Percentiles rank a stretch among this genome's conserved stretches.
Conservation (phyloP, 805 yeast genomes). For the Wickerhamiella parazyma region DNA sequence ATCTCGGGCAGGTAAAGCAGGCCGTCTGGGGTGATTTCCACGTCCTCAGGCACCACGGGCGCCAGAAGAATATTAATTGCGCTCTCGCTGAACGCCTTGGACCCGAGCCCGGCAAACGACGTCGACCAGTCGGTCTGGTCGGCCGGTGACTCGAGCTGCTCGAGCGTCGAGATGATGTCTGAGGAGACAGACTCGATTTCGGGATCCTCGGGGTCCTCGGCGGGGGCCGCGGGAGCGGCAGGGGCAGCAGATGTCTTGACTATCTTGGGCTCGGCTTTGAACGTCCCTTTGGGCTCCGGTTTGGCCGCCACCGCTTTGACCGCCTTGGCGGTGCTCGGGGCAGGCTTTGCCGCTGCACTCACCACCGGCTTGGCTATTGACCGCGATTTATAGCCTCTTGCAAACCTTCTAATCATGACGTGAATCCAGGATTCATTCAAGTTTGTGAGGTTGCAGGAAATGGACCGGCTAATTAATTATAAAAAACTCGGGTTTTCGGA, state of each 20-base stretch:
- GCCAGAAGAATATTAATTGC: conserved; percentile 48
- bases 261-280: background rate
- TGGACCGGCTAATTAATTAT: no score
- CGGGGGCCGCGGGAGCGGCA: background rate
- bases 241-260: conserved; percentile 1
- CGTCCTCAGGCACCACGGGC: conserved; percentile 52
- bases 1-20: conserved; percentile 85
- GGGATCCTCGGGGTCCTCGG: background rate
- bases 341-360: no score
- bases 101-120: conserved; percentile 77
- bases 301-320: background rate
- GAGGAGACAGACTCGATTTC: background rate
- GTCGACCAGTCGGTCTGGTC: conserved; percentile 55
- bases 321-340: no score
- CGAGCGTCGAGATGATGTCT: conserved; percentile 8
- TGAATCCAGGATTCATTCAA: no score
- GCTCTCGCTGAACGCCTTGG: conserved; percentile 54
- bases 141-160: conserved; percentile 6
- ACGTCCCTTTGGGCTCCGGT: background rate
- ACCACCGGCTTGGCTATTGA: no score
- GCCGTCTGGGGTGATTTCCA: conserved; percentile 95
- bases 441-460: no score
- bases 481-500: no score
- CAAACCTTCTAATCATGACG: no score
- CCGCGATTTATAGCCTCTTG: no score